A percentile compares a stretch with the other conserved stretches of the same genome.
Conservation (phyloP, 371 early-diverging fungal species). For the Funneliformis caledonium region DNA sequence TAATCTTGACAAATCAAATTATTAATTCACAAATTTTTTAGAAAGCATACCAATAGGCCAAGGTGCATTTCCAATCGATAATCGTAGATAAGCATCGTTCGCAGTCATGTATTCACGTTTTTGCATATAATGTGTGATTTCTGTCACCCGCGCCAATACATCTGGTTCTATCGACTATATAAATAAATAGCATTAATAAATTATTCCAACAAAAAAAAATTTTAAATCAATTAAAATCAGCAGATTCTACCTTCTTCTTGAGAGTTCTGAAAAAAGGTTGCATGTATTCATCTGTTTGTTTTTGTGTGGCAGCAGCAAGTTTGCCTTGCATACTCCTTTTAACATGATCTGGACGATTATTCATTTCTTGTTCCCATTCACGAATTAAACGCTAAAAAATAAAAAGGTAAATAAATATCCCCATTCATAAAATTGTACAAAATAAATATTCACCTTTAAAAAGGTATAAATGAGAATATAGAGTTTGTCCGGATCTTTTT, state of each 20-base stretch:
- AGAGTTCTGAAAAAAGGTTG: conserved; percentile 88
- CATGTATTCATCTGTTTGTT: conserved; percentile 87
- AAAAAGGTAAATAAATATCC: background rate
- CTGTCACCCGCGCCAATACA: conserved; percentile 85
- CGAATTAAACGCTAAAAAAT: conserved; percentile 68
- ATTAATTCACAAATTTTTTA: conserved; percentile 56
- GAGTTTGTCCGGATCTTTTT: conserved; percentile 75
- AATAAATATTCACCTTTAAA: conserved; percentile 57
- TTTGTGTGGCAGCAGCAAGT: conserved; percentile 77
- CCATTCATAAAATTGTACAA: conserved; percentile 7
- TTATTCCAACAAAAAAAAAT: background rate
- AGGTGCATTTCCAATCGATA: conserved; percentile 97
- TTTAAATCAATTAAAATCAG: background rate
- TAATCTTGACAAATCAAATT: background rate
- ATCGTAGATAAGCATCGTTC: conserved; percentile 90
- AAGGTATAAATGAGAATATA: conserved; percentile 82
- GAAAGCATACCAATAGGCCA: conserved; percentile 99
- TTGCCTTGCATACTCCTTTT: conserved; percentile 78
- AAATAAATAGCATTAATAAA: background rate
- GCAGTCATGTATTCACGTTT: conserved; percentile 90
- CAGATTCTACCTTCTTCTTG: conserved; percentile 62
- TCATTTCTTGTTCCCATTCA: conserved; percentile 89
- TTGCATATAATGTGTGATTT: conserved; percentile 86
- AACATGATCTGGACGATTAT: conserved; percentile 77
- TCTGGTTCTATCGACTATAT: conserved; percentile 72